phyloP scores from a whole-genome alignment of 2,329 filamentous ascomycete genomes.

The Didymosphaeria variabile region DNA sequence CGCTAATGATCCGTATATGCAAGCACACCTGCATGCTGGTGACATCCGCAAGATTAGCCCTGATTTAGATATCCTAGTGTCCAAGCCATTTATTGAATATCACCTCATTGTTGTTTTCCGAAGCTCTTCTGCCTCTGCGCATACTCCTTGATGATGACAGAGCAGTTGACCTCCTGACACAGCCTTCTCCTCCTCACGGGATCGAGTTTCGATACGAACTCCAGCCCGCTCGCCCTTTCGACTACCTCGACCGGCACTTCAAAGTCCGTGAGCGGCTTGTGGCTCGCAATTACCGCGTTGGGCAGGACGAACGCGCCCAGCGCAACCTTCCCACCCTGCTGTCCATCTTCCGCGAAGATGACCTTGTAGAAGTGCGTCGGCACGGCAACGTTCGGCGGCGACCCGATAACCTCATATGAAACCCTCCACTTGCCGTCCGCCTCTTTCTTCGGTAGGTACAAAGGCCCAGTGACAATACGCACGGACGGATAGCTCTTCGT shows the following conservation, averaged over 20 bases:
- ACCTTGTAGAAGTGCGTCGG: conserved; percentile 99
- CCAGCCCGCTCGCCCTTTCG: conserved; percentile 89
- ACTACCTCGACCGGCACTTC: conserved; percentile 94
- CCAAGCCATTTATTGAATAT: not conserved
- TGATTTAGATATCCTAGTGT: no score
- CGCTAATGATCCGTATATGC: no score
- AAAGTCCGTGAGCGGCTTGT: conserved; percentile 87
- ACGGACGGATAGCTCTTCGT: conserved; percentile 85
- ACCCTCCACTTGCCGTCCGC: conserved; percentile 95
- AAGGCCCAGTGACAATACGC: conserved; percentile 88
- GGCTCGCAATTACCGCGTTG: conserved; percentile 87
- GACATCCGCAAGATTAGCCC: no score
- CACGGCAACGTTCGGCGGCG: conserved; percentile 91
- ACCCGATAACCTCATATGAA: conserved; percentile 93
- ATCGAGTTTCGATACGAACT: conserved; percentile 86
- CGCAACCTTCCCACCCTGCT: conserved; percentile 71
- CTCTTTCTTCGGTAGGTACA: conserved; percentile 90
- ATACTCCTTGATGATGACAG: conserved; percentile 84
- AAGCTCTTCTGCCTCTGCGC: conserved; percentile 64
- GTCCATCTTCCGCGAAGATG: conserved; percentile 90
- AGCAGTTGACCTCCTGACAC: conserved; percentile 86
- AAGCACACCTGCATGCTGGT: no score
- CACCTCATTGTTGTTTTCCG: conserved; percentile 39
- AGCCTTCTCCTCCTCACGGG: conserved; percentile 76
- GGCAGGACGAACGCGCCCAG: conserved; percentile 94